Evolutionary conservation across 257 asterid genomes (phyloP).

Genomic region (Anisodus acutangulus): DNA sequence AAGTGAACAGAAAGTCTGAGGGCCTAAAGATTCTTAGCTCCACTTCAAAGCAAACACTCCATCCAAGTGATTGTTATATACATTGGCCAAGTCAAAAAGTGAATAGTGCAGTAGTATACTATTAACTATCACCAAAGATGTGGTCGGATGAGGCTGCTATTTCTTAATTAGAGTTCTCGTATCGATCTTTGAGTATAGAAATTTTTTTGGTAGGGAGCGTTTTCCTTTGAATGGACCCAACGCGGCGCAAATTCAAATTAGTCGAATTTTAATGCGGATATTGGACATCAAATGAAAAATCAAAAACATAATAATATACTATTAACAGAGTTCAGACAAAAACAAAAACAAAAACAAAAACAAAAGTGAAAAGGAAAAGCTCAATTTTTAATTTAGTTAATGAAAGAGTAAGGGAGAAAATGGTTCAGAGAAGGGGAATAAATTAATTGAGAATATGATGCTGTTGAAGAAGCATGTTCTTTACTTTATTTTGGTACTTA

Average conservation of each 20-base stretch:
- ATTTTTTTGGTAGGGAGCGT: too few species aligned
- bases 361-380: constrained; percentile 25
- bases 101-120: too few species aligned
- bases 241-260: too few species aligned
- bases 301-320: not conserved
- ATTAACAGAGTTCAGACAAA: not conserved
- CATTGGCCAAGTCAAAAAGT: too few species aligned
- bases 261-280: too few species aligned
- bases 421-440: constrained; percentile 30
- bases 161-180: too few species aligned
- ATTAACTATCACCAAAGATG: too few species aligned
- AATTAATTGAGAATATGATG: constrained; percentile 38
- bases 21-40: constrained; percentile 50
- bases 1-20: constrained; percentile 46
- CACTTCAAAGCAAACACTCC: constrained; percentile 47
- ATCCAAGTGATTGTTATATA: constrained; percentile 36
- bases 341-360: too few species aligned
- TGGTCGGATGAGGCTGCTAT: too few species aligned
- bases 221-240: too few species aligned
- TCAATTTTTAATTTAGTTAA: constrained; percentile 3
- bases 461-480: constrained; percentile 32
- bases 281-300: too few species aligned
- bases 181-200: too few species aligned
- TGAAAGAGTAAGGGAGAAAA: constrained; percentile 22
- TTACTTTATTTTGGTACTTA: constrained; percentile 28